Percentiles rank a stretch among this genome's conserved stretches.
phyloP scores from a whole-genome alignment of 306 rosid species.

The Begonia loranthoides region DNA sequence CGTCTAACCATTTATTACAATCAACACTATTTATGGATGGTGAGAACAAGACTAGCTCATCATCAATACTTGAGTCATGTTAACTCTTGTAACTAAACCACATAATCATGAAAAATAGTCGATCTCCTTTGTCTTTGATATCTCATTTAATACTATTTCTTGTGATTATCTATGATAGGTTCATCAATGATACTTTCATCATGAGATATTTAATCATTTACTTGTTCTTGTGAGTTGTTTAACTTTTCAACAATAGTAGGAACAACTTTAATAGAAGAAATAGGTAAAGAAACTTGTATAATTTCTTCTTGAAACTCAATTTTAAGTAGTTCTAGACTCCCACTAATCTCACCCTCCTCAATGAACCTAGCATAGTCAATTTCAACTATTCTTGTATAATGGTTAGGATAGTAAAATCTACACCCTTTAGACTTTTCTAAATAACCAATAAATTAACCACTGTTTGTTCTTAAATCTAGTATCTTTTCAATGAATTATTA shows the following conservation, averaged over 20 bases:
- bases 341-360: not conserved
- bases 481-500: too few species aligned
- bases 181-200: not conserved
- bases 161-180: slow-evolving; percentile 1
- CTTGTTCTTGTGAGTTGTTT: not conserved
- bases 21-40: too few species aligned
- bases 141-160: not conserved
- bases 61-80: too few species aligned
- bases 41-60: too few species aligned
- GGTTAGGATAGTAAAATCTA: not conserved
- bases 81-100: too few species aligned
- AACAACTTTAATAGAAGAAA: not conserved
- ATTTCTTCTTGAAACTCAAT: not conserved
- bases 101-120: not conserved
- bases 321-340: not conserved
- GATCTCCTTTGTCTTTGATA: too few species aligned
- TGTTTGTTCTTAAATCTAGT: too few species aligned
- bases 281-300: not conserved
- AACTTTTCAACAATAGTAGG: not conserved
- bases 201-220: not conserved
- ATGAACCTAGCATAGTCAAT: not conserved
- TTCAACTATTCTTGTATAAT: not conserved
- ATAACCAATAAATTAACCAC: too few species aligned
- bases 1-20: not conserved
- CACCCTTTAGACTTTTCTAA: too few species aligned